Evolutionary conservation across 441 rosid species (phyloP).

Genomic region (Raphanus hybrid): DNA sequence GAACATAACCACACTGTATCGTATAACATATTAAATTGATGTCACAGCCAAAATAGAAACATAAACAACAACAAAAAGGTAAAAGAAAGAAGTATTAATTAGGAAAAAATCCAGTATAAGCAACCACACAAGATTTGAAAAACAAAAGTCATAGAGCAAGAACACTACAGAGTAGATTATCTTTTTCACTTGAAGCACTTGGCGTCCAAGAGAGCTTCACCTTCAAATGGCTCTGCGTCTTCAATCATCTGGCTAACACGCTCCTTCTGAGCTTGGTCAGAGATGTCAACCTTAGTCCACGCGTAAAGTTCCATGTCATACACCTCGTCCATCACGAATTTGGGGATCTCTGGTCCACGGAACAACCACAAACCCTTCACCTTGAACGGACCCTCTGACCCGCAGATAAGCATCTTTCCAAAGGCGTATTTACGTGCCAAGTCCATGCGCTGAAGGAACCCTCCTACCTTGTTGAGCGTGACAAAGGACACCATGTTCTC

Average conservation of each 20-base stretch:
- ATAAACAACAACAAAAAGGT: background rate
- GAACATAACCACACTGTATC: too few relatives aligned
- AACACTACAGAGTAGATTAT: background rate
- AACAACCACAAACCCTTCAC: conserved; percentile 96
- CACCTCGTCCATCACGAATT: conserved; percentile 82
- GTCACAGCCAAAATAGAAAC: background rate
- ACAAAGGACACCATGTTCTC: conserved; percentile 89
- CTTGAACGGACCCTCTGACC: conserved; percentile 77
- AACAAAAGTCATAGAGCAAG: conserved; percentile 30
- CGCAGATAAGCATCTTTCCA: conserved; percentile 91
- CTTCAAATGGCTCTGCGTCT: conserved; percentile 91
- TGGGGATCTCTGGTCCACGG: conserved; percentile 86
- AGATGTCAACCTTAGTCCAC: conserved; percentile 84
- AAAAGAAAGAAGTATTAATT: background rate
- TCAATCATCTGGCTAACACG: conserved; percentile 94
- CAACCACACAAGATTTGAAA: conserved; percentile 1
- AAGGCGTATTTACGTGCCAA: conserved; percentile 91
- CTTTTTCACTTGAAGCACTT: conserved; percentile 85
- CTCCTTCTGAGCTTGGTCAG: conserved; percentile 87
- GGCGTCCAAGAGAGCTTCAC: conserved; percentile 89
- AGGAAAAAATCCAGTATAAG: background rate
- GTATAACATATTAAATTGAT: too few relatives aligned
- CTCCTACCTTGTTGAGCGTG: conserved; percentile 88
- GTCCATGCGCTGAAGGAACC: conserved; percentile 95
- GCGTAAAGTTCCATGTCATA: conserved; percentile 97